Conservation (phyloP, 1,284 basidiomycete species). For the Ustilago curta region DNA sequence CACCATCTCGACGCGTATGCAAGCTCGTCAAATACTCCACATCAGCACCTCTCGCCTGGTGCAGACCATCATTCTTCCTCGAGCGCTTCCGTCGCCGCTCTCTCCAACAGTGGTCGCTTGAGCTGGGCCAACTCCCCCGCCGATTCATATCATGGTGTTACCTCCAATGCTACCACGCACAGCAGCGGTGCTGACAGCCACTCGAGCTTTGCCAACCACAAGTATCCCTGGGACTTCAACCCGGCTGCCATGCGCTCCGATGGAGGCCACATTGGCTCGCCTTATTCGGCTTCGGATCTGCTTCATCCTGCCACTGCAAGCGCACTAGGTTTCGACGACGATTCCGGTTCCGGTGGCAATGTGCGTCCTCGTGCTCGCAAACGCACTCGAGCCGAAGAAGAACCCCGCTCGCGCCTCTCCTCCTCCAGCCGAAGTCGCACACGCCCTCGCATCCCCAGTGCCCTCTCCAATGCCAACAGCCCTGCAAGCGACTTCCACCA, state of each 20-base stretch:
- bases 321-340: slow-evolving; percentile 42
- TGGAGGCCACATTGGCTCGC: slow-evolving; percentile 32
- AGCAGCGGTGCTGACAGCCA: slow-evolving; percentile 49
- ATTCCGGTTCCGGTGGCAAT: slow-evolving; percentile 49
- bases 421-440: slow-evolving; percentile 48
- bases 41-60: slow-evolving; percentile 46
- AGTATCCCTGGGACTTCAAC: slow-evolving; percentile 46
- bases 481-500: slow-evolving; percentile 49
- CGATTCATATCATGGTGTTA: slow-evolving; percentile 48
- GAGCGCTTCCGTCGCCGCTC: slow-evolving; percentile 41
- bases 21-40: slow-evolving; percentile 42
- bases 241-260: slow-evolving; percentile 30
- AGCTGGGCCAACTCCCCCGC: slow-evolving; percentile 53
- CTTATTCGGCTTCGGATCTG: slow-evolving; percentile 44
- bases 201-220: slow-evolving; percentile 38
- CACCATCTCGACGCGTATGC: slow-evolving; percentile 44
- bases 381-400: slow-evolving; percentile 44
- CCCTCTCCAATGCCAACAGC: slow-evolving; percentile 41
- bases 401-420: slow-evolving; percentile 40
- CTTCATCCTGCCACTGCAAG: slow-evolving; percentile 46
- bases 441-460: slow-evolving; percentile 38
- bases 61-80: slow-evolving; percentile 52
- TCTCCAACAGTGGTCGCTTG: slow-evolving; percentile 50
- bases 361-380: slow-evolving; percentile 47
- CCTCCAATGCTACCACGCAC: slow-evolving; percentile 49